Conservation (phyloP, 306 rosid genomes). For the Ormosia emarginata region DNA sequence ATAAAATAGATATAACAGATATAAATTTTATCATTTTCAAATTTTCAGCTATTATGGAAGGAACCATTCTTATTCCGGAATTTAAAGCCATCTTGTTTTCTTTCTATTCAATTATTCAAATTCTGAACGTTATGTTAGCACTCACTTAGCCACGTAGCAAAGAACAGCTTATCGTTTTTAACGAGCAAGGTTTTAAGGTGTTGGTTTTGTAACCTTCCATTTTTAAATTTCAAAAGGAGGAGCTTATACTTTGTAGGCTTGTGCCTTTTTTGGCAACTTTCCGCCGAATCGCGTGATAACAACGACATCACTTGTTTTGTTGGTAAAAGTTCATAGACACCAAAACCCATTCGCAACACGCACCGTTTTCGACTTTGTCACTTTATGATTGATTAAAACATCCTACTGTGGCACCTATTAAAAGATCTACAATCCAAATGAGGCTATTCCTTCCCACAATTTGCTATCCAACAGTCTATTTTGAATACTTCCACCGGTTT, state of each 20-base stretch:
- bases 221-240: constrained; percentile 9
- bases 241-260: constrained; percentile 13
- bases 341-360: constrained; percentile 11
- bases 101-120: background rate
- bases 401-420: background rate
- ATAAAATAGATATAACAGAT: too few relatives aligned
- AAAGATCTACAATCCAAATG: background rate
- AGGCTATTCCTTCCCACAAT: background rate
- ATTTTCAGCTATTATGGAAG: background rate
- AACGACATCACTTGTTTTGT: constrained; percentile 51
- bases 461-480: background rate
- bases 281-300: constrained; percentile 51
- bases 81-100: background rate
- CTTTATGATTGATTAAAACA: background rate
- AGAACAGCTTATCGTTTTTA: background rate
- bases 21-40: too few relatives aligned
- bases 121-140: background rate
- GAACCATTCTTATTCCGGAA: background rate
- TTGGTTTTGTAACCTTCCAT: background rate
- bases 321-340: constrained; percentile 34
- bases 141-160: background rate
- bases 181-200: background rate
- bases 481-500: background rate
- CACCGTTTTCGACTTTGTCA: constrained; percentile 27
- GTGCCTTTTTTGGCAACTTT: constrained; percentile 29